Percentiles rank a stretch among this genome's conserved stretches.
These are phyloP conservation scores for Lodderomyces theae DNA, from an alignment of 1,139 yeast genomes.

Conservation along the genomic window DNA sequence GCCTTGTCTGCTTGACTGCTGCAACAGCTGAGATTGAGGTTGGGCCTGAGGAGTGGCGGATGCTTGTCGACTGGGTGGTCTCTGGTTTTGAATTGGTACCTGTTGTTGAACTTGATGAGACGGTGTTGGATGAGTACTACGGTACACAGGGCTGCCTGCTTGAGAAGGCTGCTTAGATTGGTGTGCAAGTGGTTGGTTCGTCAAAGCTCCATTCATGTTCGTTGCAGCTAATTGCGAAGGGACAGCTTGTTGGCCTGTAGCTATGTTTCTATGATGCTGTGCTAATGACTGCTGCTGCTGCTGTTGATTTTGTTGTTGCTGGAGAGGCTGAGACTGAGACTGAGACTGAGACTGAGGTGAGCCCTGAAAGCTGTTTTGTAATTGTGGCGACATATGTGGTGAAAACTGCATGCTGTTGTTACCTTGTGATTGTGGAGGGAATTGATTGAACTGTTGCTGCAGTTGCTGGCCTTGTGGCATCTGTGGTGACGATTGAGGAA, in stretches of 20 bases:
- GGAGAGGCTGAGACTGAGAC: slow-evolving; percentile 10
- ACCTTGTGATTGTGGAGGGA: slow-evolving; percentile 8
- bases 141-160: slow-evolving; percentile 9
- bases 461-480: slow-evolving; percentile 3
- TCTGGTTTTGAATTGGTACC: slow-evolving; percentile 8
- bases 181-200: slow-evolving; percentile 13
- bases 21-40: slow-evolving; percentile 4
- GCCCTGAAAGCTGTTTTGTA: slow-evolving; percentile 5
- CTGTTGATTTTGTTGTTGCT: slow-evolving; percentile 8
- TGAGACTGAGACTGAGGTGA: no score
- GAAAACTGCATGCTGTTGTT: neutral
- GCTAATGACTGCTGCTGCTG: slow-evolving; percentile 11
- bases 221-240: slow-evolving; percentile 11
- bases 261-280: slow-evolving; percentile 9
- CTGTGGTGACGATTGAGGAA: slow-evolving; percentile 6
- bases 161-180: slow-evolving; percentile 9
- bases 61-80: slow-evolving; percentile 13
- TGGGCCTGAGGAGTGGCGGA: slow-evolving; percentile 8
- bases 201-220: slow-evolving; percentile 10
- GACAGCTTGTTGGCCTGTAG: slow-evolving; percentile 8
- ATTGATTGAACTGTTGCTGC: slow-evolving; percentile 11
- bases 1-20: slow-evolving; percentile 10
- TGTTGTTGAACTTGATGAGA: slow-evolving; percentile 8
- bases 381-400: slow-evolving; percentile 5
- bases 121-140: slow-evolving; percentile 12